phyloP scores from a whole-genome alignment of 192 early-diverging fungal species.

The Phlyctochytrium bullatum region DNA sequence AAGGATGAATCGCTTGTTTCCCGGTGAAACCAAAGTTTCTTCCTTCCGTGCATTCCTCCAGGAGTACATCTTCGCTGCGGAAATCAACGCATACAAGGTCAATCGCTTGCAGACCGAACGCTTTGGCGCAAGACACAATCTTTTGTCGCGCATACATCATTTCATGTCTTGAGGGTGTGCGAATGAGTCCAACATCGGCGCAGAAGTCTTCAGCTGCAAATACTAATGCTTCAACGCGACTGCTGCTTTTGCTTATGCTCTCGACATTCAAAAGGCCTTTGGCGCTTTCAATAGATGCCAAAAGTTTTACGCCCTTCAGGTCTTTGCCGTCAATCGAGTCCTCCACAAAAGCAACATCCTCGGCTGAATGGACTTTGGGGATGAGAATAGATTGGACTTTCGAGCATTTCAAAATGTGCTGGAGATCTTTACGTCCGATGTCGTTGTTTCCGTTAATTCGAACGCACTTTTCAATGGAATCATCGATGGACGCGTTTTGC shows the following conservation, averaged over 20 bases:
- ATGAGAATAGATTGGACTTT: slow-evolving; percentile 71
- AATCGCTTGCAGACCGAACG: slow-evolving; percentile 86
- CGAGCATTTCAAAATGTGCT: slow-evolving; percentile 7
- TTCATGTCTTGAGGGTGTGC: slow-evolving; percentile 70
- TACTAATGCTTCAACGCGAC: slow-evolving; percentile 75
- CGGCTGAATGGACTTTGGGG: slow-evolving; percentile 81
- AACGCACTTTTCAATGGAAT: not conserved
- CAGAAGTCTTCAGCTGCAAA: slow-evolving; percentile 95
- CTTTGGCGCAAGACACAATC: slow-evolving; percentile 77
- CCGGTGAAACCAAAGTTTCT: slow-evolving; percentile 91
- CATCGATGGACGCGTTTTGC: not conserved
- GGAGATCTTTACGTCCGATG: not conserved
- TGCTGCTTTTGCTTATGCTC: slow-evolving; percentile 73
- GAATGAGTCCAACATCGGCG: slow-evolving; percentile 78
- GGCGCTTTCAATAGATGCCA: slow-evolving; percentile 88
- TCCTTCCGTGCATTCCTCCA: slow-evolving; percentile 82
- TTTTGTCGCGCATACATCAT: slow-evolving; percentile 77
- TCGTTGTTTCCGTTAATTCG: slow-evolving; percentile 5
- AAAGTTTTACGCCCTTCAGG: slow-evolving; percentile 67
- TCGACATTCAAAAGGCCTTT: slow-evolving; percentile 78
- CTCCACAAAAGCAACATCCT: slow-evolving; percentile 72
- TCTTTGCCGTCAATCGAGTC: slow-evolving; percentile 22
- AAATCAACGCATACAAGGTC: slow-evolving; percentile 94
- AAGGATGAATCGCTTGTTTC: slow-evolving; percentile 94
- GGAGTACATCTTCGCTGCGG: slow-evolving; percentile 58